A percentile compares a stretch with the other conserved stretches of the same genome.
Evolutionary conservation across 1,139 yeast species (phyloP).

Genomic region (Debaryomyces nepalensis): DNA sequence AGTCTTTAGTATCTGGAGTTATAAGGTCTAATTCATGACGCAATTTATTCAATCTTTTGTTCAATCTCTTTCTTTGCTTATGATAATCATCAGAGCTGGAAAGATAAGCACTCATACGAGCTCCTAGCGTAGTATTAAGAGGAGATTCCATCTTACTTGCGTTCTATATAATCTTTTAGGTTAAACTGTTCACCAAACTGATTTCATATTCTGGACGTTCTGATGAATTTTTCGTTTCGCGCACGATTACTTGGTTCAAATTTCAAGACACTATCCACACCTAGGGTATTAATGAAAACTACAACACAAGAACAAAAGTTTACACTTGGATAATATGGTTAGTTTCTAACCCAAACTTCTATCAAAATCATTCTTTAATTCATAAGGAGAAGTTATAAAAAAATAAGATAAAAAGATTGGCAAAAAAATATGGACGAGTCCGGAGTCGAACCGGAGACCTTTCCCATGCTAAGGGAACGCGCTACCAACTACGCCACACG

Average conservation of each 20-base stretch:
- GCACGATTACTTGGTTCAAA: background rate
- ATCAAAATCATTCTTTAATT: too few relatives aligned
- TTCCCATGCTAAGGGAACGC: conserved; percentile 91
- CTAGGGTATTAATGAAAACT: too few relatives aligned
- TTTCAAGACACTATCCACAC: background rate
- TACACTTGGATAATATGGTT: too few relatives aligned
- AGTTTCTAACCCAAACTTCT: too few relatives aligned
- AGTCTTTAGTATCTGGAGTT: conserved; percentile 62
- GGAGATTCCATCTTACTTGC: conserved; percentile 37
- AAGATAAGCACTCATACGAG: conserved; percentile 52
- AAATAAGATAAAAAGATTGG: background rate
- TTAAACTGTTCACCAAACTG: background rate
- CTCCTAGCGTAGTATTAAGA: conserved; percentile 49
- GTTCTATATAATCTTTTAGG: background rate
- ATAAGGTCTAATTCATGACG: conserved; percentile 62
- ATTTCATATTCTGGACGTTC: background rate
- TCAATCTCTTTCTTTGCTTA: conserved; percentile 51
- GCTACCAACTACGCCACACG: conserved; percentile 95
- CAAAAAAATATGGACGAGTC: conserved; percentile 69
- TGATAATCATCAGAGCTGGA: conserved; percentile 56
- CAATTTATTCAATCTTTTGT: conserved; percentile 55
- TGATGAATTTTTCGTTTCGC: background rate
- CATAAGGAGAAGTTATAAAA: background rate
- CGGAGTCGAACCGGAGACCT: conserved; percentile 93
- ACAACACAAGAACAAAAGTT: too few relatives aligned